Evolutionary conservation across 2,329 filamentous ascomycete species (phyloP).

Genomic region (Xylariaceae sp.): DNA sequence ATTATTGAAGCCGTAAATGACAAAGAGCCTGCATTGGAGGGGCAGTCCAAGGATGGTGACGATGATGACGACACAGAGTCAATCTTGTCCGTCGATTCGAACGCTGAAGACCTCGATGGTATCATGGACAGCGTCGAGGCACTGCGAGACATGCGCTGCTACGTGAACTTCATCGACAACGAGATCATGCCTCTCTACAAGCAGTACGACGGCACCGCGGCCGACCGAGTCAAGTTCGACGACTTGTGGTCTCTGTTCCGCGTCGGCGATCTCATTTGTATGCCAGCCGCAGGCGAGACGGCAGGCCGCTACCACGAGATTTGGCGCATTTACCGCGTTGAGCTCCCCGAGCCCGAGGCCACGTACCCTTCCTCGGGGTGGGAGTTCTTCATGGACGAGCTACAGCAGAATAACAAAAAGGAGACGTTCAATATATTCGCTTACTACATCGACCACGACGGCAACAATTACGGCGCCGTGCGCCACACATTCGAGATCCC

Average conservation of each 20-base stretch:
- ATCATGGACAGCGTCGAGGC: slow-evolving; percentile 49
- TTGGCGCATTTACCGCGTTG: slow-evolving; percentile 46
- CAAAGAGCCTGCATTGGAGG: slow-evolving; percentile 21
- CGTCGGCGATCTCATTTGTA: slow-evolving; percentile 48
- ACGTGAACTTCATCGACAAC: slow-evolving; percentile 51
- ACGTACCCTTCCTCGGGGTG: slow-evolving; percentile 41
- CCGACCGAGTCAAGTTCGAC: slow-evolving; percentile 46
- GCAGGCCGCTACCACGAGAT: slow-evolving; percentile 47
- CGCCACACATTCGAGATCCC: slow-evolving; percentile 46
- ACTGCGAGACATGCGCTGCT: slow-evolving; percentile 49
- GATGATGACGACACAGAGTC: slow-evolving; percentile 43
- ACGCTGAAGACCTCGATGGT: slow-evolving; percentile 43
- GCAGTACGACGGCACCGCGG: slow-evolving; percentile 34
- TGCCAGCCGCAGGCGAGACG: slow-evolving; percentile 44
- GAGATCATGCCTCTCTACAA: slow-evolving; percentile 47
- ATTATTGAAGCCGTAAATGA: slow-evolving; percentile 30
- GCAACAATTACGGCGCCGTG: slow-evolving; percentile 46
- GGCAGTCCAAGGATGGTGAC: slow-evolving; percentile 42
- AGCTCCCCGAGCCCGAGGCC: slow-evolving; percentile 41
- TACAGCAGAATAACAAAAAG: slow-evolving; percentile 38
- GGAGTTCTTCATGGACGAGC: slow-evolving; percentile 46
- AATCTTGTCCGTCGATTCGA: slow-evolving; percentile 45
- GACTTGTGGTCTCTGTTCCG: slow-evolving; percentile 52
- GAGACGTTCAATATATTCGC: slow-evolving; percentile 44
- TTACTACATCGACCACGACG: slow-evolving; percentile 52